Base-by-base conservation (phyloP, 2,329 filamentous ascomycete genomes). In the Colletotrichum shisoi region DNA sequence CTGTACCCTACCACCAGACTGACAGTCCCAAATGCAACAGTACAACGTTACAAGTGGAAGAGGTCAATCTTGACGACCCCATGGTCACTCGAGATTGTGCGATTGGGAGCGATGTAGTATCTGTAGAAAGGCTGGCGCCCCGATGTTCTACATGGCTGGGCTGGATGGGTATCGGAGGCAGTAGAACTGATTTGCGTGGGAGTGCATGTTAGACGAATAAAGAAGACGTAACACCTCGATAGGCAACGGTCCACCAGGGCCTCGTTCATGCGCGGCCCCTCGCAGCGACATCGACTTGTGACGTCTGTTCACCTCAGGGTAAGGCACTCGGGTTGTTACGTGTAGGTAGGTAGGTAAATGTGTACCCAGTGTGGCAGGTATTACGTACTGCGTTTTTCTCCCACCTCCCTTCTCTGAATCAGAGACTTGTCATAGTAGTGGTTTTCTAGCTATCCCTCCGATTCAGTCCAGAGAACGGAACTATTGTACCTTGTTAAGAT, bases 201-300 rank as follows among this genome's bases (percentile, higher is more conserved):
- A 49, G 46, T 31, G 13, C 40, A 19, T 11, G 27, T 31, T 37
- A 11, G 34, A 34, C 15, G 31, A 13, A 31, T 9, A 45, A 7
- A 34, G 31, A 13, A 46, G 31, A 21, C 24, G 54, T 65, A 60
- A 59, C n/a, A 58, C 40, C 31, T 58, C 46, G 56, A 31, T 31
- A 44, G 24, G 31, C 37, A 27, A 49, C 34, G 56, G 31, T 60
- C 40, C 61, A 54, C 40, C 61, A 54, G 61, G 61, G 64, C 58
- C 54, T 48, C 15, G 53, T 67, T 67, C 65, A 49, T 64, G 64
- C 48, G 49, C 37, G 62, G 49, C 54, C 60, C n/a, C n/a, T n/a
- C 48, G 48, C 37, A 58, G 64, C 53, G 60, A 44, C 56, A 54
- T 54, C 15, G 34, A 64, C 48, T 34, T 34, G 53, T 67, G 61